Conservation (phyloP, 1,284 basidiomycete genomes). For the Cystobasidium pallidum region DNA sequence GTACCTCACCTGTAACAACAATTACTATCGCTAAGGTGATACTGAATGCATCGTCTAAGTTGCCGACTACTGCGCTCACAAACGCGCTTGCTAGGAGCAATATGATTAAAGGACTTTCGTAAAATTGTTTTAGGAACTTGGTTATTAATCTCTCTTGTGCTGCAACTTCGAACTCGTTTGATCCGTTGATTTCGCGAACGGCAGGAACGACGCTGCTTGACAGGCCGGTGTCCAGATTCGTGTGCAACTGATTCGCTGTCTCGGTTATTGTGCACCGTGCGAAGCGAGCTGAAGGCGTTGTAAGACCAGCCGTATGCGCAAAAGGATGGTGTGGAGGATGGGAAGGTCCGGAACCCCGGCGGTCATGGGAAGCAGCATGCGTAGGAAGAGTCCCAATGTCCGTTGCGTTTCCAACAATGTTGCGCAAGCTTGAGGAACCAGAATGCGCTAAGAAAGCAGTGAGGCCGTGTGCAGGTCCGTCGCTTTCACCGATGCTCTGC, state of each 20-base stretch:
- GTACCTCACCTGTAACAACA: slow-evolving; percentile 76
- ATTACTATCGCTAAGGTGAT: slow-evolving; percentile 93
- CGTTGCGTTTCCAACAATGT: neutral
- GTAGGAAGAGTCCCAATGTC: neutral
- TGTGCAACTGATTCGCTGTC: slow-evolving; percentile 36
- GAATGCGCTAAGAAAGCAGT: slow-evolving; percentile 6
- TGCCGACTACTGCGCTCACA: slow-evolving; percentile 87
- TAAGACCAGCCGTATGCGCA: slow-evolving; percentile 40
- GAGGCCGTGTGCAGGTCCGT: slow-evolving; percentile 14
- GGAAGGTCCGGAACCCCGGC: slow-evolving; percentile 20
- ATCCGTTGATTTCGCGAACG: slow-evolving; percentile 73
- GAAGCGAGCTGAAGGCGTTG: slow-evolving; percentile 43
- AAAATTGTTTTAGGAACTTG: slow-evolving; percentile 91
- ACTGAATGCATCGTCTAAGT: slow-evolving; percentile 89
- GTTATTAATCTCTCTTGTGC: slow-evolving; percentile 75
- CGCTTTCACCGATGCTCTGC: slow-evolving; percentile 35
- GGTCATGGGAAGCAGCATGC: slow-evolving; percentile 18
- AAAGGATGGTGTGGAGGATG: slow-evolving; percentile 32
- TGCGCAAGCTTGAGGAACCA: slow-evolving; percentile 17
- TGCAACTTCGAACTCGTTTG: slow-evolving; percentile 92
- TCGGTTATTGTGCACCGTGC: slow-evolving; percentile 39
- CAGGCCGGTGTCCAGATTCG: slow-evolving; percentile 62
- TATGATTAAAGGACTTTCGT: slow-evolving; percentile 89
- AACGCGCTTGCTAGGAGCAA: slow-evolving; percentile 83
- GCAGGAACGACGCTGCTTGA: slow-evolving; percentile 66